Evolutionary conservation across 768 basidiomycete genomes (phyloP).

Genomic region (Agrocybe pediades): DNA sequence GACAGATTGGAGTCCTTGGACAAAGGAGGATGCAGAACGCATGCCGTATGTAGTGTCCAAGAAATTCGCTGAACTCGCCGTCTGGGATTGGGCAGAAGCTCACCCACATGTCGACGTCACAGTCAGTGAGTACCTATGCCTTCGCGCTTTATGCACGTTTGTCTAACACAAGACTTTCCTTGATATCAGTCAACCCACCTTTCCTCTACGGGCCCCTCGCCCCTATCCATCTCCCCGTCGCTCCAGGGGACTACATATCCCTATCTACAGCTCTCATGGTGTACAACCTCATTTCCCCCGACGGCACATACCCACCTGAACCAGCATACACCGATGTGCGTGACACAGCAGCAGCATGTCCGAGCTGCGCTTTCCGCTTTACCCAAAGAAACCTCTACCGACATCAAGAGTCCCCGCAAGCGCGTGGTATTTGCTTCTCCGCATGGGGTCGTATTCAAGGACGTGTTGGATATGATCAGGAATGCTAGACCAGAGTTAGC

Average conservation of each 20-base stretch:
- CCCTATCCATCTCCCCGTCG: constrained; percentile 22
- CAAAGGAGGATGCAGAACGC: constrained; percentile 23
- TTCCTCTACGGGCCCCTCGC: constrained; percentile 41
- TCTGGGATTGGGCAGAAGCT: constrained; percentile 43
- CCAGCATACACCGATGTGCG: constrained; percentile 36
- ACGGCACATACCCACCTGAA: constrained; percentile 23
- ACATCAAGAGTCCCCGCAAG: no score
- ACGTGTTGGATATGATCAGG: constrained; percentile 23
- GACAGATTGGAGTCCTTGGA: constrained; percentile 36
- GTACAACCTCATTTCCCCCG: constrained; percentile 28
- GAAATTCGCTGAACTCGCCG: constrained; percentile 37
- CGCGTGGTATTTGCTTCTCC: constrained; percentile 6
- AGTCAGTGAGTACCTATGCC: constrained; percentile 27
- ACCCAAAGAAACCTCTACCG: no score
- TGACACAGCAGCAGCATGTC: constrained; percentile 38
- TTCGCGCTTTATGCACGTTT: not conserved
- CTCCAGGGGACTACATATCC: constrained; percentile 21
- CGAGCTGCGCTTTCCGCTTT: constrained; percentile 20
- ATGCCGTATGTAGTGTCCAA: constrained; percentile 38
- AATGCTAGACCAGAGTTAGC: constrained; percentile 31
- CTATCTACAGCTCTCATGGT: constrained; percentile 32
- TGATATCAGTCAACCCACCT: constrained; percentile 35
- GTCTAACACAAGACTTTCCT: not conserved
- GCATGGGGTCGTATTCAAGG: constrained; percentile 8
- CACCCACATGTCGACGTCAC: constrained; percentile 41